Conservation (phyloP, 441 rosid species). For the Omphalea diandra region DNA sequence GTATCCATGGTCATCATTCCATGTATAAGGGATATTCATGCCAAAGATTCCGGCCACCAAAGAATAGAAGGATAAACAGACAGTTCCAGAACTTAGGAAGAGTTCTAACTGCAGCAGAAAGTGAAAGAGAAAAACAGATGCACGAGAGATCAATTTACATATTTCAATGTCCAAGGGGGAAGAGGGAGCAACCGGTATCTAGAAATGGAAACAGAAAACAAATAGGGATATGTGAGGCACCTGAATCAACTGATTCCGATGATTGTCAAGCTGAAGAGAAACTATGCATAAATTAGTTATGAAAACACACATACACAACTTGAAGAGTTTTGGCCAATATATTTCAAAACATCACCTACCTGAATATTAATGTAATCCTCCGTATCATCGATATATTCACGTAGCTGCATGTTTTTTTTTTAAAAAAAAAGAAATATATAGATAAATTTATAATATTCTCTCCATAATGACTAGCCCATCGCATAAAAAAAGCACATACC, state of each 20-base stretch:
- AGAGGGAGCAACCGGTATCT: neutral
- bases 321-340: neutral
- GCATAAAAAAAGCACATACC: conserved; percentile 32
- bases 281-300: conserved; percentile 6
- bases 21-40: conserved; percentile 86
- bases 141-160: neutral
- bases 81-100: conserved; percentile 77
- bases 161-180: neutral
- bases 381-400: conserved; percentile 94
- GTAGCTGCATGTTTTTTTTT: conserved; percentile 65
- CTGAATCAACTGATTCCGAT: conserved; percentile 98
- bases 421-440: conserved; percentile 20
- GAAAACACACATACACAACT: neutral
- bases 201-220: neutral
- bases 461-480: neutral
- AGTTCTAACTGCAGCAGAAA: conserved; percentile 90
- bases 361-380: conserved; percentile 99
- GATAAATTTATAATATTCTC: neutral
- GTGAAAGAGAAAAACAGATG: conserved; percentile 8
- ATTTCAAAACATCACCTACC: conserved; percentile 35
- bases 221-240: conserved; percentile 28
- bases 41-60: conserved; percentile 85
- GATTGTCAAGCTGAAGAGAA: conserved; percentile 86
- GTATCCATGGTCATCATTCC: conserved; percentile 69
- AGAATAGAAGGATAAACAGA: conserved; percentile 61